A percentile compares a stretch with the other conserved stretches of the same genome.
phyloP scores from a whole-genome alignment of 2,329 filamentous ascomycete genomes.

The Fusarium secorum region DNA sequence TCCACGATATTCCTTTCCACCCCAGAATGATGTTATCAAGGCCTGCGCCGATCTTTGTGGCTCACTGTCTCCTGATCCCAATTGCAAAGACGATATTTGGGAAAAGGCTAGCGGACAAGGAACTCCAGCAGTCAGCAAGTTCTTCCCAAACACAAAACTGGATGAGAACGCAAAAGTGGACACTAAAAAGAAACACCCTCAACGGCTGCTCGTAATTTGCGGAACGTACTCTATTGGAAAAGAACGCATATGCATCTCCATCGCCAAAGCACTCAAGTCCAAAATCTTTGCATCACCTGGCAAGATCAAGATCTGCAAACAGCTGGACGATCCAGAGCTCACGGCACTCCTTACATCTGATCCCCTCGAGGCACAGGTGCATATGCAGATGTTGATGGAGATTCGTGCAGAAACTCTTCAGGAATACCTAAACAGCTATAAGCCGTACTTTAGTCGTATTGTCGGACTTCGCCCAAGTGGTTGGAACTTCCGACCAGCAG shows the following conservation, averaged over 20 bases:
- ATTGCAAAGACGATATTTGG: conserved; percentile 57
- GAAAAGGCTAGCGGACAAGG: conserved; percentile 53
- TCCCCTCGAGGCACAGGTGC: conserved; percentile 87
- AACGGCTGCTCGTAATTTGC: conserved; percentile 86
- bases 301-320: conserved; percentile 85
- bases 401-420: conserved; percentile 89
- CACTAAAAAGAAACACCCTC: conserved; percentile 37
- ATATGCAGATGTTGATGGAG: conserved; percentile 97
- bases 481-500: conserved; percentile 85
- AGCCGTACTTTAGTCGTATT: conserved; percentile 82
- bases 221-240: conserved; percentile 99
- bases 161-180: conserved; percentile 44
- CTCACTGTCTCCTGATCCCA: conserved; percentile 73
- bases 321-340: conserved; percentile 86
- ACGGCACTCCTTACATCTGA: conserved; percentile 78
- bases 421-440: conserved; percentile 84
- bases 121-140: conserved; percentile 59
- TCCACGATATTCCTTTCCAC: conserved; percentile 92
- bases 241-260: conserved; percentile 92
- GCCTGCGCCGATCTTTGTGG: conserved; percentile 89
- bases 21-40: conserved; percentile 84
- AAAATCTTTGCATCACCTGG: conserved; percentile 88
- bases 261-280: conserved; percentile 82
- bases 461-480: conserved; percentile 93
- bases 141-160: conserved; percentile 54